phyloP scores from a whole-genome alignment of 2,329 filamentous ascomycete genomes.

The Albophoma yamanashiensis region DNA sequence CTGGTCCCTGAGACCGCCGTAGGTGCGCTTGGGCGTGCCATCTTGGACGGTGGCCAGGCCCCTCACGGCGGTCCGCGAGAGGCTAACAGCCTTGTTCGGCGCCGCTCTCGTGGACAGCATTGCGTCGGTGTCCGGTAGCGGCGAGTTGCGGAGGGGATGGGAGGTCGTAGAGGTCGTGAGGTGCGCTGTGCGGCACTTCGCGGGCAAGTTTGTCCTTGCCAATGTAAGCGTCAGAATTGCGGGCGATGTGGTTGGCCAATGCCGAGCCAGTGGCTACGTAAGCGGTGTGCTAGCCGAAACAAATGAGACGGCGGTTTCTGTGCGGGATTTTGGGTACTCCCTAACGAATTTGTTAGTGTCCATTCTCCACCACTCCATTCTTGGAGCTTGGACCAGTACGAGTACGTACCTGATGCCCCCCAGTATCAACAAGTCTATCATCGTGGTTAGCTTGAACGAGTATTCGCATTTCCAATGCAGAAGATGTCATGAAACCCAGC shows the following conservation, averaged over 20 bases:
- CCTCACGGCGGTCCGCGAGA: constrained; percentile 42
- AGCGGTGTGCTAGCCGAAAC: constrained; percentile 19
- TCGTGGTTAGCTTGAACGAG: neutral
- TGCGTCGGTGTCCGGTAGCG: constrained; percentile 20
- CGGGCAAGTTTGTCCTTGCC: constrained; percentile 14
- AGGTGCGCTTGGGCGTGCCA: constrained; percentile 55
- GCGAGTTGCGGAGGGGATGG: constrained; percentile 7
- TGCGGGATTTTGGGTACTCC: neutral
- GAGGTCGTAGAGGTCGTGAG: constrained; percentile 15
- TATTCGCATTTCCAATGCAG: neutral
- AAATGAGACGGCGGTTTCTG: accelerated
- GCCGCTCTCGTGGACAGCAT: constrained; percentile 36
- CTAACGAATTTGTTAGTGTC: neutral
- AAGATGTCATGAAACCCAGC: neutral
- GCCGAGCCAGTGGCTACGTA: constrained; percentile 15
- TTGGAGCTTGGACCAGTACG: neutral
- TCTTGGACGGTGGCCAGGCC: constrained; percentile 76
- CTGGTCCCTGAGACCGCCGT: constrained; percentile 88
- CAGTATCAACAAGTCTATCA: too few species aligned
- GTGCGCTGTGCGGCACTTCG: constrained; percentile 23
- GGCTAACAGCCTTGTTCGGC: constrained; percentile 24
- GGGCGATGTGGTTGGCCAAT: constrained; percentile 31
- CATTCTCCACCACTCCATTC: neutral
- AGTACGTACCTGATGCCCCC: neutral
- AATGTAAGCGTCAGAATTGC: constrained; percentile 26